A percentile compares a stretch with the other conserved stretches of the same genome.
Conservation (phyloP, 192 early-diverging fungal genomes). For the Cladochytrium replicatum region DNA sequence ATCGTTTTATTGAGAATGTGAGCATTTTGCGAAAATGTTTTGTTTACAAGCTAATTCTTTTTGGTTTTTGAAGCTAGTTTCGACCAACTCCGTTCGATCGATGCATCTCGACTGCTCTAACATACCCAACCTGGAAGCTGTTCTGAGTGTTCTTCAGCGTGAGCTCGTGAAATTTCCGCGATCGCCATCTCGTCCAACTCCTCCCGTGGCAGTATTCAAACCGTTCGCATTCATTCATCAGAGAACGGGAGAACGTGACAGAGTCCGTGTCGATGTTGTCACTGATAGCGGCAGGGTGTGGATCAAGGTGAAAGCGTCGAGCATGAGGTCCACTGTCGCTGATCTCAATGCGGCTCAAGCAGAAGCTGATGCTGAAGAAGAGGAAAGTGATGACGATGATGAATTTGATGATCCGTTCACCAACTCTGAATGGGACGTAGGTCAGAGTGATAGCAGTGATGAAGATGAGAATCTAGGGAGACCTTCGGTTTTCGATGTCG, state of each 20-base stretch:
- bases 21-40: neutral
- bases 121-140: conserved; percentile 22
- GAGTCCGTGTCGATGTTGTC: conserved; percentile 28
- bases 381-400: conserved; percentile 7
- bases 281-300: conserved; percentile 18
- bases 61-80: neutral
- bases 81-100: neutral
- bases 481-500: too few species aligned
- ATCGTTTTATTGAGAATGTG: conserved; percentile 12
- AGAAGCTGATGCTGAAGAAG: conserved; percentile 12
- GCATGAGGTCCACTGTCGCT: conserved; percentile 10
- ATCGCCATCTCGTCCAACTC: too few species aligned
- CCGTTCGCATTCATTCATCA: too few species aligned
- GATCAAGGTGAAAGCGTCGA: conserved; percentile 37
- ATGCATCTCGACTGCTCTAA: conserved; percentile 27
- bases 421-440: too few species aligned
- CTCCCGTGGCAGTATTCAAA: too few species aligned
- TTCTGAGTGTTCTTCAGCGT: conserved; percentile 7
- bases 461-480: too few species aligned
- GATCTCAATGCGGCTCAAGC: conserved; percentile 17
- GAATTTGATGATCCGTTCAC: neutral
- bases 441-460: too few species aligned
- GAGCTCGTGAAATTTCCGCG: too few species aligned
- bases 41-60: too few species aligned
- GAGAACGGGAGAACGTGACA: neutral